A percentile compares a stretch with the other conserved stretches of the same genome.
Conservation (phyloP, 306 rosid genomes). For the Glycyrrhiza uralensis region DNA sequence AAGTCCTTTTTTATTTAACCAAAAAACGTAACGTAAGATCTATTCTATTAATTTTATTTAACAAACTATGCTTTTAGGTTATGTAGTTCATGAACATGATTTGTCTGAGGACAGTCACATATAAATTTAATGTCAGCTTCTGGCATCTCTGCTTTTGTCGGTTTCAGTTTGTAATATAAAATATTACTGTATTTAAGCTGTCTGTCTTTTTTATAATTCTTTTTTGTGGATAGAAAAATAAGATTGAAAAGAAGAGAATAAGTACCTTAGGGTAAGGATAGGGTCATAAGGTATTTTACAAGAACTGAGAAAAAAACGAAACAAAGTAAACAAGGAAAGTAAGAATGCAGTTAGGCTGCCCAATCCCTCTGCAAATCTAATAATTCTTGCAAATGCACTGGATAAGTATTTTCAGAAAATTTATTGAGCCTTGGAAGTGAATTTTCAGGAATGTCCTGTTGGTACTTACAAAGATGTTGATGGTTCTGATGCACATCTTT, state of each 20-base stretch:
- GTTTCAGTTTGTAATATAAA: not conserved
- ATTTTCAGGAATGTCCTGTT: conserved; percentile 87
- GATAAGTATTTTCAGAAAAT: conserved; percentile 5
- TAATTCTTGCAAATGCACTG: conserved; percentile 15
- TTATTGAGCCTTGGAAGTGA: conserved; percentile 27
- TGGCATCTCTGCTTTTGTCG: not conserved
- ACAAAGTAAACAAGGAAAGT: not conserved
- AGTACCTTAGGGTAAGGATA: not conserved
- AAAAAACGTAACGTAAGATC: not conserved
- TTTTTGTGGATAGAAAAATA: not conserved
- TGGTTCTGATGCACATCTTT: conserved; percentile 78
- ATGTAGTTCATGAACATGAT: not conserved
- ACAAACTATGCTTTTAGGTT: not conserved
- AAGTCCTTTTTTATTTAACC: not conserved
- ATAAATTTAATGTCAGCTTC: not conserved
- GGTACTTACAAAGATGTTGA: conserved; percentile 86
- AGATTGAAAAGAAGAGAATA: not conserved
- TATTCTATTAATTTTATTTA: not conserved
- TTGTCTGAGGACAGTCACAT: not conserved
- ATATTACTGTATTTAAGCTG: not conserved
- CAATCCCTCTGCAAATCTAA: conserved; percentile 2
- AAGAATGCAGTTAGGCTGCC: not conserved
- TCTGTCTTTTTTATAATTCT: not conserved
- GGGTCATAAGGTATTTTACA: not conserved
- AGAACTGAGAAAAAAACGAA: not conserved